A percentile compares a stretch with the other conserved stretches of the same genome.
Conservation (phyloP, 371 early-diverging fungal genomes). For the Actinomucor elegans region DNA sequence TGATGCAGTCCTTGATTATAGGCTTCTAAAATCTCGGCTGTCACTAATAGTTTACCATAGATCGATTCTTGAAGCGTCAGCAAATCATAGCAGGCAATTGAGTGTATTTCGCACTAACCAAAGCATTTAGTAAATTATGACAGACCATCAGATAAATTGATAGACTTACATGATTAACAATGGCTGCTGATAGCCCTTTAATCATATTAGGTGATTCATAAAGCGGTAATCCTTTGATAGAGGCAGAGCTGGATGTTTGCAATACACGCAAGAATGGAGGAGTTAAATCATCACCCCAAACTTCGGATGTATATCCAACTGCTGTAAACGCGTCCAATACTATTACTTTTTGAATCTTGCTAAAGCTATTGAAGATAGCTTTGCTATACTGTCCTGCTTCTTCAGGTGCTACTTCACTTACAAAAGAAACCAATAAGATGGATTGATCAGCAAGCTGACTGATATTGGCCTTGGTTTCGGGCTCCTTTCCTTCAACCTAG, state of each 20-base stretch:
- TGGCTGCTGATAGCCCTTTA: conserved; percentile 36
- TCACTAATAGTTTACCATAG: conserved; percentile 41
- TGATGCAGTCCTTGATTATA: conserved; percentile 27
- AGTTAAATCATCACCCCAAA: conserved; percentile 19
- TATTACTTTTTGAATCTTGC: conserved; percentile 23
- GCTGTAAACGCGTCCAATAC: conserved; percentile 38
- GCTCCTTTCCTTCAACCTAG: conserved; percentile 7
- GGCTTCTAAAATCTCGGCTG: conserved; percentile 31
- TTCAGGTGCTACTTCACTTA: conserved; percentile 12
- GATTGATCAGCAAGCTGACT: not conserved
- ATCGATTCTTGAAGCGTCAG: conserved; percentile 43
- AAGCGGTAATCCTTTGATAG: conserved; percentile 8
- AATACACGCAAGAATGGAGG: conserved; percentile 38
- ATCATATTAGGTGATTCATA: conserved; percentile 42
- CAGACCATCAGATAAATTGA: not conserved
- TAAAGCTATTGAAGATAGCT: conserved; percentile 2
- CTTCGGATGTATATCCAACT: conserved; percentile 29
- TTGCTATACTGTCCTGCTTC: conserved; percentile 17
- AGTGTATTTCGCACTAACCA: conserved; percentile 50
- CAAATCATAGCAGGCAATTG: conserved; percentile 37
- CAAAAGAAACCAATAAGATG: conserved; percentile 10
- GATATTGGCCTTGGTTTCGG: conserved; percentile 7
- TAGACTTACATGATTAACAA: conserved; percentile 37
- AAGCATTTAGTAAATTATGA: too few relatives aligned
- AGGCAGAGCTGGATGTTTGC: conserved; percentile 27